Evolutionary conservation across 768 basidiomycete genomes (phyloP).

Genomic region (Royoungia palumana): DNA sequence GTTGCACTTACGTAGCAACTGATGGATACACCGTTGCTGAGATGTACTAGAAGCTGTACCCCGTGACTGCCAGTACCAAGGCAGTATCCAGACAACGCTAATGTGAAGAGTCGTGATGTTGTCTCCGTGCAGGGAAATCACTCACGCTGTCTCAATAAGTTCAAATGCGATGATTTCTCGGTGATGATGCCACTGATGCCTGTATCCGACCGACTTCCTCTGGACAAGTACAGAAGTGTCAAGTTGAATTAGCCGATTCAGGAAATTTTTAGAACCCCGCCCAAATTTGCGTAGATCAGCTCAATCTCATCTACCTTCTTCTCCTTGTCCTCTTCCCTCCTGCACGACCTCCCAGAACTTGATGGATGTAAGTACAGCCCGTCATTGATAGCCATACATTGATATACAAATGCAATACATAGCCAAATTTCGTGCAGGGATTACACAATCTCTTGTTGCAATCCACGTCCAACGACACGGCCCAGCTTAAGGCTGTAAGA

Average conservation of each 20-base stretch:
- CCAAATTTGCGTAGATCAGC: constrained; percentile 44
- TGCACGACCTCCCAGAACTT: constrained; percentile 12
- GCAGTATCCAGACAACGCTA: not conserved
- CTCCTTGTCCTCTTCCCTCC: constrained; percentile 27
- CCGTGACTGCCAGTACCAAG: not conserved
- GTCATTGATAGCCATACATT: not conserved
- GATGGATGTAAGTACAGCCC: constrained; percentile 30
- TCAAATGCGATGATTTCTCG: not conserved
- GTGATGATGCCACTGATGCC: too few relatives aligned
- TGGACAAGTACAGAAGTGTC: too few relatives aligned
- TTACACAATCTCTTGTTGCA: constrained; percentile 84
- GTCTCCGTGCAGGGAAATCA: constrained; percentile 1
- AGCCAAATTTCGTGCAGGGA: constrained; percentile 75
- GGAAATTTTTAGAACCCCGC: constrained; percentile 50
- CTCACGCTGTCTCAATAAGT: not conserved
- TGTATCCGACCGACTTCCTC: not conserved
- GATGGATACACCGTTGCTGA: too few relatives aligned
- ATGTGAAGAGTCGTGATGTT: not conserved
- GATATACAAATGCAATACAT: constrained; percentile 7
- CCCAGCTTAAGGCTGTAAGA: constrained; percentile 83
- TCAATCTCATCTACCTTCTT: constrained; percentile 18
- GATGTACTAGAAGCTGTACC: not conserved
- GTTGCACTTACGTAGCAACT: not conserved
- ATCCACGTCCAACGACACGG: constrained; percentile 80
- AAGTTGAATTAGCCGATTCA: too few relatives aligned